Evolutionary conservation across 305 asterid genomes (phyloP).

Genomic region (Striga hermonthica): DNA sequence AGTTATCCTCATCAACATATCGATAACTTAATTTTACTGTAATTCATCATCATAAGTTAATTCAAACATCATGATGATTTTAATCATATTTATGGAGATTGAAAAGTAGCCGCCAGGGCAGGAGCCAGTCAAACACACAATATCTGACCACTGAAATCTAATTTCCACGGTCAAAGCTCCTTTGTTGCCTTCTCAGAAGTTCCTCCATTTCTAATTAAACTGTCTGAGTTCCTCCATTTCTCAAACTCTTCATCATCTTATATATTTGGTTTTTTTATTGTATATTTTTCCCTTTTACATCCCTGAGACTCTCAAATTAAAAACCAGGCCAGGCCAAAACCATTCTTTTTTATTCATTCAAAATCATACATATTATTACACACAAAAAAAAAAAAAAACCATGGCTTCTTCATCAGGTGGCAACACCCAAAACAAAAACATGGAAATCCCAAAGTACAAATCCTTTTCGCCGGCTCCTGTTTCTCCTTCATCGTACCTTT

Average conservation of each 20-base stretch:
- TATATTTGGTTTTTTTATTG: no score
- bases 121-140: slow-evolving; percentile 62
- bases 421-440: slow-evolving; percentile 19
- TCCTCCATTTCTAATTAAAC: no score
- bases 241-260: no score
- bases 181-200: slow-evolving; percentile 46
- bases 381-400: no score
- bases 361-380: no score
- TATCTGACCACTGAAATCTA: slow-evolving; percentile 46
- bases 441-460: slow-evolving; percentile 54
- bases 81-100: no score
- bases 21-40: no score
- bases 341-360: slow-evolving; percentile 24
- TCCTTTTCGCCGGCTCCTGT: slow-evolving; percentile 58
- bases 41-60: no score
- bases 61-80: no score
- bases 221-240: no score
- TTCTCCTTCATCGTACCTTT: slow-evolving; percentile 69
- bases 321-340: neutral
- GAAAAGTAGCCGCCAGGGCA: slow-evolving; percentile 56
- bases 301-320: slow-evolving; percentile 7
- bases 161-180: slow-evolving; percentile 53
- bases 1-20: no score
- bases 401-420: slow-evolving; percentile 69
- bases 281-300: neutral